Conservation (phyloP, 768 basidiomycete genomes). For the Suillus paluster region DNA sequence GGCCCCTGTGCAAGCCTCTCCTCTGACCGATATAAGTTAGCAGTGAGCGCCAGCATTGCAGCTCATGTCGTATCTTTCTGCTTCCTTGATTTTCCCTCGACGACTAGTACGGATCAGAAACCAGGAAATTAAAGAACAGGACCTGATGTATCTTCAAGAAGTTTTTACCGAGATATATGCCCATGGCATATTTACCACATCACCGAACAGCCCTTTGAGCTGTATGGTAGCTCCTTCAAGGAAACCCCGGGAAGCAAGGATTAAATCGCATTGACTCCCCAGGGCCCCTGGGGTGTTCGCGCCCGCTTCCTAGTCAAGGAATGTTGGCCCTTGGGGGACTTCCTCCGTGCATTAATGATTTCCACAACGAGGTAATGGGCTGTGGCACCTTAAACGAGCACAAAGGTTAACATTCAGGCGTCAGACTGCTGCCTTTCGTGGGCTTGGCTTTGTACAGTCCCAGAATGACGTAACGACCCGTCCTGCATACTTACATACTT, state of each 20-base stretch:
- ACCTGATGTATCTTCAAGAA: background rate
- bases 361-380: background rate
- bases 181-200: background rate
- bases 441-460: background rate
- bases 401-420: background rate
- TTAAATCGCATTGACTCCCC: background rate
- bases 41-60: too few relatives aligned
- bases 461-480: background rate
- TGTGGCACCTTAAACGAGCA: background rate
- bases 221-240: background rate
- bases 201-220: background rate
- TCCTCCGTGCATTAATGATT: background rate
- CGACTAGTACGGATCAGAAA: background rate
- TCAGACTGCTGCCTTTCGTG: background rate
- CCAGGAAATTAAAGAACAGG: background rate
- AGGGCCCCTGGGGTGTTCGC: background rate
- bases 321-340: background rate
- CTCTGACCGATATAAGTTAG: background rate
- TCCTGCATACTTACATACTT: too few relatives aligned
- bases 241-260: background rate
- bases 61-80: background rate
- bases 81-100: background rate
- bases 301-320: background rate
- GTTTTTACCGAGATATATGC: background rate
- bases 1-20: background rate